A percentile compares a stretch with the other conserved stretches of the same genome.
Evolutionary conservation across 2,329 filamentous ascomycete genomes (phyloP).

Genomic region (Cordyceps javanica): DNA sequence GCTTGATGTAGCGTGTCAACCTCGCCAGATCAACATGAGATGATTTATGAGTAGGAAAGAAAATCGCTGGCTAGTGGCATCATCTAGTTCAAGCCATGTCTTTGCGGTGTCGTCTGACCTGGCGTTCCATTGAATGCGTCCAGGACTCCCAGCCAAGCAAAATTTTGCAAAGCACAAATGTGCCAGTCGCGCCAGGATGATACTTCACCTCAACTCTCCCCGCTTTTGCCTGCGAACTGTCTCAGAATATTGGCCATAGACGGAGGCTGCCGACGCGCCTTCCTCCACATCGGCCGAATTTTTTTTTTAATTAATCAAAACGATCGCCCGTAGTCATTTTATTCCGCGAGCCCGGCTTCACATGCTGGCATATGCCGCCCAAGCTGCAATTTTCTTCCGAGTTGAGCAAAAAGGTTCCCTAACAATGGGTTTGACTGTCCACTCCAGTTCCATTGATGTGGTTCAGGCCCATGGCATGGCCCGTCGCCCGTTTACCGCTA

Average conservation of each 20-base stretch:
- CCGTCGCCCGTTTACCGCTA: not conserved
- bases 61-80: not conserved
- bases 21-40: not conserved
- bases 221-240: not conserved
- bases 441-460: not conserved
- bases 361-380: not conserved
- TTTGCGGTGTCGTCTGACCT: not conserved
- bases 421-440: too few relatives aligned
- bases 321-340: not conserved
- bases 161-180: too few relatives aligned
- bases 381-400: not conserved
- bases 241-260: not conserved
- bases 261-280: not conserved
- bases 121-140: too few relatives aligned
- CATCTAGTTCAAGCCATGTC: not conserved
- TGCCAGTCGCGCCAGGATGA: too few relatives aligned
- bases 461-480: too few relatives aligned
- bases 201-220: too few relatives aligned
- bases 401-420: too few relatives aligned
- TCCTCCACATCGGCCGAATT: not conserved
- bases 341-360: not conserved
- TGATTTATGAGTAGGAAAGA: not conserved
- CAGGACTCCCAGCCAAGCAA: too few relatives aligned
- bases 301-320: not conserved
- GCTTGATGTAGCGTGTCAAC: not conserved